Evolutionary conservation across 306 rosid genomes (phyloP).

Genomic region (Malus sieversii): DNA sequence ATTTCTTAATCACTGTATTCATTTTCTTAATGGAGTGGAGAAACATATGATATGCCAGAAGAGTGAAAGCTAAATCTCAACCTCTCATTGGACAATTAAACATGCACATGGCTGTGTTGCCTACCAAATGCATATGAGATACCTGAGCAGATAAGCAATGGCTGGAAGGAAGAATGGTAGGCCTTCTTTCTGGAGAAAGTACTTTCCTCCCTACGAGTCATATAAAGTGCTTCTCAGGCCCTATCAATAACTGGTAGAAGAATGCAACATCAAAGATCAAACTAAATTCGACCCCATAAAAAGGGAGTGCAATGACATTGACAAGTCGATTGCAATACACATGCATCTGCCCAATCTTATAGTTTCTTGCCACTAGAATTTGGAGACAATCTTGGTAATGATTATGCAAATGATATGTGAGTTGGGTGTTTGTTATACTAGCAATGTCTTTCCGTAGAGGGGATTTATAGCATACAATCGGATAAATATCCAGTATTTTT

Average conservation of each 20-base stretch:
- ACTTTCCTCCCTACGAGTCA: not conserved
- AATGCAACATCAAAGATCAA: not conserved
- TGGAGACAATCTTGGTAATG: too few species aligned
- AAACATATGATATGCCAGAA: not conserved
- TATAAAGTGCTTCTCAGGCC: not conserved
- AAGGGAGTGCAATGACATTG: not conserved
- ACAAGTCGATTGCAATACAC: too few species aligned
- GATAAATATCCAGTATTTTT: too few species aligned
- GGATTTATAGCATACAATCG: too few species aligned
- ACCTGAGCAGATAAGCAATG: not conserved
- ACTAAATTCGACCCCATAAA: not conserved
- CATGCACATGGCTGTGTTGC: slow-evolving; percentile 9
- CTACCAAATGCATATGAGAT: not conserved
- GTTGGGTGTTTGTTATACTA: too few species aligned
- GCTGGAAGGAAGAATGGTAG: too few species aligned
- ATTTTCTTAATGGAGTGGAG: not conserved
- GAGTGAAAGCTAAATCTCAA: not conserved
- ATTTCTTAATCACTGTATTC: not conserved
- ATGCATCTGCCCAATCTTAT: too few species aligned
- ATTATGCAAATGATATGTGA: too few species aligned
- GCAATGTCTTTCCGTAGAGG: too few species aligned
- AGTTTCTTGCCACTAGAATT: too few species aligned
- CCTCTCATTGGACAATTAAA: not conserved
- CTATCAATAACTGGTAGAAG: not conserved
- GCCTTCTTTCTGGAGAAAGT: not conserved